These are phyloP conservation scores for Fragosphaeria purpurea DNA, from an alignment of 2,329 filamentous ascomycete species.

Conservation along the genomic window DNA sequence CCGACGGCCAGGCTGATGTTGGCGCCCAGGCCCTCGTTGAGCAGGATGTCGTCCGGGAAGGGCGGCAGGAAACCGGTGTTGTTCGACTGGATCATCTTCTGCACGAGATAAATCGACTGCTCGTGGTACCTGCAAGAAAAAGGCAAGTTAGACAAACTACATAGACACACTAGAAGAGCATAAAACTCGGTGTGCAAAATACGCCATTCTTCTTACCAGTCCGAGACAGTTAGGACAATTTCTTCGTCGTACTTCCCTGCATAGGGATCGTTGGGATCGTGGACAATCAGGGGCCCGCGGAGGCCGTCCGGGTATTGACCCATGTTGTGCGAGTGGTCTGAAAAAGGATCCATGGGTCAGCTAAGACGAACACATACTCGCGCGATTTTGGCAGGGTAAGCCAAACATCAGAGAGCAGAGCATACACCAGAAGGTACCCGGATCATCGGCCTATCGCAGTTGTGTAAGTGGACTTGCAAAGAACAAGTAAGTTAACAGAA, in stretches of 20 bases:
- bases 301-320: conserved; percentile 60
- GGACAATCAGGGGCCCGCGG: conserved; percentile 49
- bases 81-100: conserved; percentile 28
- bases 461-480: neutral
- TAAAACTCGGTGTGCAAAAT: too few species aligned
- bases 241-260: conserved; percentile 46
- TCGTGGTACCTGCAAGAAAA: conserved; percentile 28
- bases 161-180: too few species aligned
- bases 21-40: conserved; percentile 32
- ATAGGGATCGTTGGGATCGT: conserved; percentile 47
- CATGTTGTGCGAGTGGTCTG: conserved; percentile 53
- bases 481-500: neutral
- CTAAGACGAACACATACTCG: too few species aligned
- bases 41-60: conserved; percentile 28
- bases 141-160: too few species aligned
- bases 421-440: conserved; percentile 39
- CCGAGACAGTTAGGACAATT: conserved; percentile 42
- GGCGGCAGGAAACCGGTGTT: conserved; percentile 32
- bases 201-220: conserved; percentile 20
- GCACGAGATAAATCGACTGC: conserved; percentile 26
- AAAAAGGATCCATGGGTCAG: too few species aligned
- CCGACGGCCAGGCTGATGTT: conserved; percentile 28
- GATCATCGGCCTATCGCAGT: conserved; percentile 23
- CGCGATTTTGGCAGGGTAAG: too few species aligned
- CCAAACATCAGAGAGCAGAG: neutral